Evolutionary conservation across 805 yeast genomes (phyloP).

Genomic region (Priceomyces melissophilus): DNA sequence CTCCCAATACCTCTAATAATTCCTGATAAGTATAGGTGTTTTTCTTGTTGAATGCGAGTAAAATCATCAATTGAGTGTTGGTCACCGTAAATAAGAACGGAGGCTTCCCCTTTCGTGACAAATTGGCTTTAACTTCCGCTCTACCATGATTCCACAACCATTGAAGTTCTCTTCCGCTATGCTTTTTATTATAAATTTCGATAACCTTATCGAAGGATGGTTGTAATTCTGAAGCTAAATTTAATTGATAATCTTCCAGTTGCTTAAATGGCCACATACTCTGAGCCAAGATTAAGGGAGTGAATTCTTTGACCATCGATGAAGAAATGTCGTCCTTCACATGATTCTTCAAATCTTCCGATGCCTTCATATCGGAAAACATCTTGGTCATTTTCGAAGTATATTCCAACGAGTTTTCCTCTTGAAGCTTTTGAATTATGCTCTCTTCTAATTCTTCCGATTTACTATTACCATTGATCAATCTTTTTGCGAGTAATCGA

Average conservation of each 20-base stretch:
- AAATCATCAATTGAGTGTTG: conserved; percentile 80
- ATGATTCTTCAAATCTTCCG: conserved; percentile 65
- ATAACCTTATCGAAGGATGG: conserved; percentile 65
- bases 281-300: conserved; percentile 78
- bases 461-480: conserved; percentile 81
- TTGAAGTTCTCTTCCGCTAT: conserved; percentile 81
- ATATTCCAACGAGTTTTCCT: conserved; percentile 87
- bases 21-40: conserved; percentile 57
- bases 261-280: conserved; percentile 81
- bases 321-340: conserved; percentile 44
- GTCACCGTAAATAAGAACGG: conserved; percentile 81
- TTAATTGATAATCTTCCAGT: conserved; percentile 37
- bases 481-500: conserved; percentile 81
- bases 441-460: conserved; percentile 82
- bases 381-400: conserved; percentile 91
- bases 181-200: conserved; percentile 66
- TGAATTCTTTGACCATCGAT: conserved; percentile 41
- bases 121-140: conserved; percentile 85
- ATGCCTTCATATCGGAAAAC: conserved; percentile 90
- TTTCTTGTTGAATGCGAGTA: conserved; percentile 77
- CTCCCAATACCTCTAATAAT: conserved; percentile 63
- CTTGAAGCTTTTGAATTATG: conserved; percentile 80
- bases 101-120: conserved; percentile 75
- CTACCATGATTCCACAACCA: conserved; percentile 97
- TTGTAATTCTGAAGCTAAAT: conserved; percentile 65